These are phyloP conservation scores for Boletus sp. DNA, from an alignment of 1,284 basidiomycete genomes.

Conservation along the genomic window DNA sequence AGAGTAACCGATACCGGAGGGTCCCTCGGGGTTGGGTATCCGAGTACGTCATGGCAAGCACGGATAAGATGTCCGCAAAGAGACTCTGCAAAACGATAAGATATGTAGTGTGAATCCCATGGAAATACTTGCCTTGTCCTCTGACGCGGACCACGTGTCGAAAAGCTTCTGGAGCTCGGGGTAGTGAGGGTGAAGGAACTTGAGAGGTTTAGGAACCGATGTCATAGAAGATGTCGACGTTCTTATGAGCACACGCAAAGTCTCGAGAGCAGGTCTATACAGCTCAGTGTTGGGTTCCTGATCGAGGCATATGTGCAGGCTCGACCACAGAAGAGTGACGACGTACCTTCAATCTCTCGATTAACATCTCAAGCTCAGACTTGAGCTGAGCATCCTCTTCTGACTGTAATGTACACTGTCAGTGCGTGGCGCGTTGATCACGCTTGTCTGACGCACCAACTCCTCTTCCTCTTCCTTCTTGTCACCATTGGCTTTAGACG, in stretches of 20 bases:
- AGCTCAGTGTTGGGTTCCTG: conserved; percentile 88
- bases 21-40: conserved; percentile 95
- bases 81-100: conserved; percentile 59
- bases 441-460: conserved; percentile 55
- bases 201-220: conserved; percentile 98
- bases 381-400: conserved; percentile 96
- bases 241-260: conserved; percentile 89
- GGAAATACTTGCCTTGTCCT: conserved; percentile 65
- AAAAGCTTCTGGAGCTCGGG: conserved; percentile 83
- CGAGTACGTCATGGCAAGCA: conserved; percentile 99
- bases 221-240: conserved; percentile 99
- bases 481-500: conserved; percentile 57
- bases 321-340: not conserved
- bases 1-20: conserved; percentile 85
- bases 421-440: conserved; percentile 13
- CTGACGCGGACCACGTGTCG: conserved; percentile 75
- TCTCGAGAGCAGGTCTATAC: conserved; percentile 91
- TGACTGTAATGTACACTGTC: conserved; percentile 50
- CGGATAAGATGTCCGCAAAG: conserved; percentile 98
- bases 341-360: conserved; percentile 86
- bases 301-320: conserved; percentile 15
- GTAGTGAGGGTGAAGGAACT: conserved; percentile 97
- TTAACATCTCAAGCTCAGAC: conserved; percentile 96
- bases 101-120: not conserved
- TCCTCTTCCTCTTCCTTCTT: conserved; percentile 81